phyloP scores from a whole-genome alignment of 345 rosid genomes.

The Turnera subulata region DNA sequence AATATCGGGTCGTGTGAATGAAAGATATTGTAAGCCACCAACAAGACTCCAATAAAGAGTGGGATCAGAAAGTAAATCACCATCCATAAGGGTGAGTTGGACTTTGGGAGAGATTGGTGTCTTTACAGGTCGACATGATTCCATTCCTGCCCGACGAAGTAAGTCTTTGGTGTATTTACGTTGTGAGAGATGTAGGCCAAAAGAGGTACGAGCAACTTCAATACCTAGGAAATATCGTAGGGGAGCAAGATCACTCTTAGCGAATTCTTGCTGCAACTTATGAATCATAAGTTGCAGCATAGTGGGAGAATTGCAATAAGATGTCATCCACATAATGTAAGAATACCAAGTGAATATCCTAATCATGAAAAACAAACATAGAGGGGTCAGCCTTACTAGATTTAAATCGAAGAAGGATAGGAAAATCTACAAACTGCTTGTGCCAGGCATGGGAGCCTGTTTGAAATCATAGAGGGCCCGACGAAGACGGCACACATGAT shows the following conservation, averaged over 20 bases:
- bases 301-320: background rate
- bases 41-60: background rate
- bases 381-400: background rate
- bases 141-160: background rate
- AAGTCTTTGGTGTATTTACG: background rate
- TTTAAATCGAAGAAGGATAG: background rate
- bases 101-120: background rate
- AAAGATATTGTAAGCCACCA: no score
- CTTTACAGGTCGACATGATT: background rate
- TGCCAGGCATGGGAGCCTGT: background rate
- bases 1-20: no score
- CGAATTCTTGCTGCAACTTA: background rate
- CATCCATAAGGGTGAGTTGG: background rate
- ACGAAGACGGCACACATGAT: no score
- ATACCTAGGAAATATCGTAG: no score
- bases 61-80: background rate
- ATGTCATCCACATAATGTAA: background rate
- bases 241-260: background rate
- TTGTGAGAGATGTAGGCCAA: background rate
- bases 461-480: background rate
- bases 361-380: background rate
- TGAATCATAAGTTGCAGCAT: background rate
- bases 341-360: background rate
- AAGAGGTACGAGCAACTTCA: no score
- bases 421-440: background rate